These are phyloP conservation scores for Beauveria medogensis DNA, from an alignment of 2,329 filamentous ascomycete genomes.

Conservation along the genomic window DNA sequence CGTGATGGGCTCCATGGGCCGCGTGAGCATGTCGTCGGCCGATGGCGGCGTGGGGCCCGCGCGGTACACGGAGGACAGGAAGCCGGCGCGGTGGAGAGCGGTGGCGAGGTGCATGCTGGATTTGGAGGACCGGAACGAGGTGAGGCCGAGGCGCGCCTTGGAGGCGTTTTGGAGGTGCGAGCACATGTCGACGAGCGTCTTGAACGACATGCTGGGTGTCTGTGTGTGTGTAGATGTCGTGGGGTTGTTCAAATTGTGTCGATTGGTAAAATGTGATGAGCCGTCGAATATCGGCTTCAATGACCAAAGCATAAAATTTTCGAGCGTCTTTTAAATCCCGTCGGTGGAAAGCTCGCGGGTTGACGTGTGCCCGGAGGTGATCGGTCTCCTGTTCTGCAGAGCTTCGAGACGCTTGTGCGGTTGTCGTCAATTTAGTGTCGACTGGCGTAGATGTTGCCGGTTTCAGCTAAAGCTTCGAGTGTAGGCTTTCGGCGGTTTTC, in stretches of 20 bases:
- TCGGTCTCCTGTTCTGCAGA: not conserved
- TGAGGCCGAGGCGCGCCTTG: constrained; percentile 73
- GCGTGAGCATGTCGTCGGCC: constrained; percentile 34
- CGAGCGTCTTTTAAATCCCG: not conserved
- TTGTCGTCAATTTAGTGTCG: not conserved
- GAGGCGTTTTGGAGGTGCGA: constrained; percentile 88
- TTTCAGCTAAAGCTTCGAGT: no score
- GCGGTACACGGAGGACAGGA: constrained; percentile 72
- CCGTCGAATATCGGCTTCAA: no score
- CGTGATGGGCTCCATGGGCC: constrained; percentile 51
- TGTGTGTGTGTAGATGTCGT: not conserved
- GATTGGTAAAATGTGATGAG: not conserved
- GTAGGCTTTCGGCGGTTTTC: not conserved
- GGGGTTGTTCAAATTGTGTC: not conserved
- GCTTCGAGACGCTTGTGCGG: not conserved
- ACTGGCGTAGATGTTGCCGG: no score
- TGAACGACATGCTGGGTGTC: constrained; percentile 41
- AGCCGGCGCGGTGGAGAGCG: constrained; percentile 73
- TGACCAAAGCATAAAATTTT: no score
- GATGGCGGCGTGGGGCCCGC: constrained; percentile 49
- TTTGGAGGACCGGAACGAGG: constrained; percentile 72
- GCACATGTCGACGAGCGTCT: constrained; percentile 70
- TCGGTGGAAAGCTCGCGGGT: not conserved
- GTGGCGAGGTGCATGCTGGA: constrained; percentile 70
- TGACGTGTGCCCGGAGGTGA: not conserved